Evolutionary conservation across 2,329 filamentous ascomycete genomes (phyloP), one percentile per base, ranked within the genome.

Genomic region (Talaromyces amestolkiae): DNA sequence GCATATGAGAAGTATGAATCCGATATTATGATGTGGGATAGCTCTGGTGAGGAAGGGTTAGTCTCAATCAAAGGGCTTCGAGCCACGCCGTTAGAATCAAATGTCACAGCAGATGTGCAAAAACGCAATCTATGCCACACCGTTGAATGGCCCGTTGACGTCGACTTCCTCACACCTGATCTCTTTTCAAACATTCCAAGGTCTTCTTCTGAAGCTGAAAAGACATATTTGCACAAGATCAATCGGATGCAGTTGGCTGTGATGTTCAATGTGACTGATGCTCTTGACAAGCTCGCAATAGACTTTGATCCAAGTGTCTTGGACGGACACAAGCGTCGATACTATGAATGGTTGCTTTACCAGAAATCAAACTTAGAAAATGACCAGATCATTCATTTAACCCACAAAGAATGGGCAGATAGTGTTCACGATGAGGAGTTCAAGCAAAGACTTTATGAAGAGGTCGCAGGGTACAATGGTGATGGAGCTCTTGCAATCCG

Each of bases 401-500:
- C 72, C 3, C 67, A 69, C 19, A 49, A 63, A 2, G 68, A 69
- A 37, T 76, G 72, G 67, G 47, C 69, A 22, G 67, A 66, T 6
- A 66, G 68, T 41, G 62, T 65, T 10, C 39, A 68, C 9, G 64
- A 76, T 51, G 7, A 43, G 3, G 35, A 63, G 17, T 45, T 73
- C 3, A 77, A 73, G 56, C 35, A 71, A 41, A 31, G 66, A 1
- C 67, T 77, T 13, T 72, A 68, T 24, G 31, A 66, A 2, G 65
- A 70, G 22, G 66, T 76, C 3, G 69, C 69, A 61, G 45, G 33
- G 0, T 69, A 71, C 41, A 72, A 70, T 58, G 69, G 69, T 2
- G 72, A 77, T 39, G 75, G 76, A 3, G 72, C 70, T 15, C 70
- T 78, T 19, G 68, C 70, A 3, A 65, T 72, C 13, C 72, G 75